phyloP scores from a whole-genome alignment of 2,329 filamentous ascomycete species.

The Aspergillus quadricinctus region DNA sequence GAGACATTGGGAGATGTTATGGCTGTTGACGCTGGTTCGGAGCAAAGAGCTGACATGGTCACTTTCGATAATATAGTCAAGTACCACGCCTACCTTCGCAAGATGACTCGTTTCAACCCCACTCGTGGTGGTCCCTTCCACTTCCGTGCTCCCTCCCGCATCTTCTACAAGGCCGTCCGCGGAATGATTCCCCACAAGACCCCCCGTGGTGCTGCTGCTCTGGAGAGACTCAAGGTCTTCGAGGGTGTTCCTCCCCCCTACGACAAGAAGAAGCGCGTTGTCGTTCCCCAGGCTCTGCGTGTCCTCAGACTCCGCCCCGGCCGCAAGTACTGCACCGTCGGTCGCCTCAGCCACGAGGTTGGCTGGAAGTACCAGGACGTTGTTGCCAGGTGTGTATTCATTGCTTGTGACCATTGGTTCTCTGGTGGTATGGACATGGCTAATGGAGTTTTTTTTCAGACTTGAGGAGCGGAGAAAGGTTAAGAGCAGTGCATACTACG shows the following conservation, averaged over 20 bases:
- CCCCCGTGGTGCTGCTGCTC: slow-evolving; percentile 87
- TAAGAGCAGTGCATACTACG: slow-evolving; percentile 98
- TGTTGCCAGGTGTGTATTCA: slow-evolving; percentile 77
- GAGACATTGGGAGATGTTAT: slow-evolving; percentile 9
- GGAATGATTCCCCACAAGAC: slow-evolving; percentile 99
- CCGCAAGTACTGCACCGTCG: slow-evolving; percentile 99
- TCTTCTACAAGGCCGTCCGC: slow-evolving; percentile 99
- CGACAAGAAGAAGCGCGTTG: slow-evolving; percentile 99
- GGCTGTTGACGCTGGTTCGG: background rate
- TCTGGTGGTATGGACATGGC: slow-evolving; percentile 9
- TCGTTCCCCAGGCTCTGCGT: slow-evolving; percentile 96
- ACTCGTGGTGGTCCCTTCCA: slow-evolving; percentile 99
- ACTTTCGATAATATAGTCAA: slow-evolving; percentile 67
- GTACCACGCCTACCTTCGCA: slow-evolving; percentile 99
- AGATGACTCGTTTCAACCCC: slow-evolving; percentile 99
- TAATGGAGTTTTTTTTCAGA: slow-evolving; percentile 50
- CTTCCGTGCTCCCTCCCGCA: slow-evolving; percentile 97
- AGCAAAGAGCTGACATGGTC: slow-evolving; percentile 43
- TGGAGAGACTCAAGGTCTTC: slow-evolving; percentile 99
- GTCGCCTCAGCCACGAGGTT: slow-evolving; percentile 96
- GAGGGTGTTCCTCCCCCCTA: slow-evolving; percentile 98
- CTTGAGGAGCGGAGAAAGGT: slow-evolving; percentile 99
- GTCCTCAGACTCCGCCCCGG: slow-evolving; percentile 96
- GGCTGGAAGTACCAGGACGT: slow-evolving; percentile 99
- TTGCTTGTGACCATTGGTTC: background rate